Conservation (phyloP, 1,139 yeast species). For the Hyphopichia pseudoburtonii region DNA sequence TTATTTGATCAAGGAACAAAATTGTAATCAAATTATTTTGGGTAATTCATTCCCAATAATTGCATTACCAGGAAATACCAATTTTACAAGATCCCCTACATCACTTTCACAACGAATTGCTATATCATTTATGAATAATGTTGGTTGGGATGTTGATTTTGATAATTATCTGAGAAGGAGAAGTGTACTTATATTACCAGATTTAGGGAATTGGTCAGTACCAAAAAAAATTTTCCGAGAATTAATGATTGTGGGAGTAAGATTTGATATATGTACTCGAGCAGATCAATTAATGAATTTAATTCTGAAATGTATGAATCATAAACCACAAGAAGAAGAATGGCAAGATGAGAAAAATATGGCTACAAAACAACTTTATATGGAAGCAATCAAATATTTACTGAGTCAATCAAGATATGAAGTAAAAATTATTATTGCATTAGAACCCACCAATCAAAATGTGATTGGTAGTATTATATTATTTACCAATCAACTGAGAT, state of each 20-base stretch:
- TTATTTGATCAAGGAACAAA: constrained; percentile 46
- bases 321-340: constrained; percentile 5
- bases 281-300: constrained; percentile 39
- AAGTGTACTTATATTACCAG: constrained; percentile 38
- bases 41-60: constrained; percentile 58
- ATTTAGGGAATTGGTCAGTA: constrained; percentile 49
- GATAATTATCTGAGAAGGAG: constrained; percentile 18
- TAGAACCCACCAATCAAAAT: constrained; percentile 54
- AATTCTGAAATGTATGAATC: constrained; percentile 18
- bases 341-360: constrained; percentile 12
- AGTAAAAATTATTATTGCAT: constrained; percentile 53
- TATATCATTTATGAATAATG: constrained; percentile 31
- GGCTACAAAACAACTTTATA: constrained; percentile 18
- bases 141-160: constrained; percentile 37
- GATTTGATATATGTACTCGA: constrained; percentile 54
- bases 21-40: constrained; percentile 42
- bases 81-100: constrained; percentile 15
- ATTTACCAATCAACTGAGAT: constrained; percentile 48
- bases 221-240: constrained; percentile 56
- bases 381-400: constrained; percentile 24
- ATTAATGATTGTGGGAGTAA: constrained; percentile 58
- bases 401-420: constrained; percentile 23
- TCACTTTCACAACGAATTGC: constrained; percentile 19
- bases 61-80: constrained; percentile 37
- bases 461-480: constrained; percentile 57